Evolutionary conservation across 2,329 filamentous ascomycete species (phyloP), one percentile per base, ranked within the genome.

Genomic region (Sclerotinia nivalis): DNA sequence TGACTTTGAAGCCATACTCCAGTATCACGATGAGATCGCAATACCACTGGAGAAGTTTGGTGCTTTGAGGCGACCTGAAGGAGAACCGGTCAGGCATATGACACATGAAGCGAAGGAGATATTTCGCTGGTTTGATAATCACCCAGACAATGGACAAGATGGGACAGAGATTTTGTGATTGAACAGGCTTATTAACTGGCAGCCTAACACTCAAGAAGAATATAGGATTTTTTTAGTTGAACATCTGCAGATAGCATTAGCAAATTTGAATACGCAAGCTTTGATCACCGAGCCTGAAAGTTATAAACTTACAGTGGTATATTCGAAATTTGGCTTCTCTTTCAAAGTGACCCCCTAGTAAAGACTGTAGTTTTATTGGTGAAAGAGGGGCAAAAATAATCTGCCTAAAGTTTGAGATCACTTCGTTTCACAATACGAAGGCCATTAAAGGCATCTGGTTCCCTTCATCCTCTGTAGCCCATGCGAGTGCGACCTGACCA

Each of bases 31-130:
- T 40, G 31, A 58, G 34, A 58, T 58, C n/a, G 31, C 31, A 22
- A 7, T 58, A 34, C 55, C 55, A 22, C 37, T 58, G 20, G 55
- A 58, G 31, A 40, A 58, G 31, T 58, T 58, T 58, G 55, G 55
- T 20, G 55, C 31, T 22, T 40, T 58, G 55, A 58, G 55, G 55
- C 22, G 55, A 40, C 55, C 55, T 34, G 10, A n/a, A 22, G 31
- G 22, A n/a, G 55, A 58, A 22, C 55, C 55, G 12, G 55, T 58
- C 13, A 58, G 31, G 15, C 55, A 58, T 58, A 58, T 58, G 55
- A n/a, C 55, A 6, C 55, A 58, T 18, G 31, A 58, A 22, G 31
- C 55, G 6, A 58, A 58, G 55, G 55, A 58, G 31, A 18, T 58
- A 0, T 58, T 58, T 40, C 22, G 55, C 5, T 58, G 55, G 55